A percentile compares a stretch with the other conserved stretches of the same genome.
phyloP scores from a whole-genome alignment of 495 filamentous ascomycete species.

The Trichoderma erinaceum region DNA sequence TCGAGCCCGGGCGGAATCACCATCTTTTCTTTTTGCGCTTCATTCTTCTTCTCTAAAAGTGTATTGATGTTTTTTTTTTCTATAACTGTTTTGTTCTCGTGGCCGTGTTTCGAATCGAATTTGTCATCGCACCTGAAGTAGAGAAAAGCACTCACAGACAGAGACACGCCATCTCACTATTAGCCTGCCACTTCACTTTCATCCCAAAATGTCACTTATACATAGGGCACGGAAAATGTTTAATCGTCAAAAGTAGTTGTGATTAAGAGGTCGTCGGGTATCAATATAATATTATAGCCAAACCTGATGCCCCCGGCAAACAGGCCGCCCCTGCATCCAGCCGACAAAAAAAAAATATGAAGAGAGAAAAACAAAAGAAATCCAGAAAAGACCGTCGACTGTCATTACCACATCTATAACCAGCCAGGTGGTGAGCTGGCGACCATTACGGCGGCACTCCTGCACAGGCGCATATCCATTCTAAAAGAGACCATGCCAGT shows the following conservation, averaged over 20 bases:
- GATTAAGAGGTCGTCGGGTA: slow-evolving; percentile 12
- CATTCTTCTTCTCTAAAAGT: background rate
- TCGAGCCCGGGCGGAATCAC: slow-evolving; percentile 13
- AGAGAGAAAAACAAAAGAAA: background rate
- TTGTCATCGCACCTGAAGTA: no score
- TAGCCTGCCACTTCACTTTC: no score
- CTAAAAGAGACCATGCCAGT: background rate
- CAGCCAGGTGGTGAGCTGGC: slow-evolving; percentile 4
- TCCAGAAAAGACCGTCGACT: slow-evolving; percentile 3
- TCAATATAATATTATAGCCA: slow-evolving; percentile 11
- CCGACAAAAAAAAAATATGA: slow-evolving; percentile 2
- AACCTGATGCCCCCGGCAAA: slow-evolving; percentile 2
- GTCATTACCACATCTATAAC: background rate
- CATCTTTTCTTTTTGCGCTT: slow-evolving; percentile 3
- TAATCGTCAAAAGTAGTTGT: background rate
- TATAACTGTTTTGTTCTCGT: background rate
- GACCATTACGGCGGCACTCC: background rate
- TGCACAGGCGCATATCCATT: background rate
- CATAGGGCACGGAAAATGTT: background rate
- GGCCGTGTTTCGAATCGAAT: background rate
- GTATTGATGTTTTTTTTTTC: background rate
- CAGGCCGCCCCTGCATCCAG: slow-evolving; percentile 1
- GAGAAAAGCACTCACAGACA: no score
- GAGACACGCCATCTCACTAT: no score
- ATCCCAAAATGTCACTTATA: no score